phyloP scores from a whole-genome alignment of 73 alveolate species.

The Breviolum minutum region DNA sequence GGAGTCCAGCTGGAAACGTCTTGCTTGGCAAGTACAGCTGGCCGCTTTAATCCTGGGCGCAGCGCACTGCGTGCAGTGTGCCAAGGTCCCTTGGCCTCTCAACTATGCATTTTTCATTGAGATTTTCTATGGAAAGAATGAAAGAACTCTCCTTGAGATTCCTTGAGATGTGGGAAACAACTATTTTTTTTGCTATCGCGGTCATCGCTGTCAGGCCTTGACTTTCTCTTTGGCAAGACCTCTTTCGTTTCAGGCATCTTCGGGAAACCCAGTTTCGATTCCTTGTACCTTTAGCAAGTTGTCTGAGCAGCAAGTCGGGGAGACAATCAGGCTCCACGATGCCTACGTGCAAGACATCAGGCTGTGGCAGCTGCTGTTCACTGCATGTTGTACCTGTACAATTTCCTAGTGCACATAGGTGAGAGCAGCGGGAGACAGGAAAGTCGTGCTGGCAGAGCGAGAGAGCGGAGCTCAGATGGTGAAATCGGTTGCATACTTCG shows the following conservation, averaged over 20 bases:
- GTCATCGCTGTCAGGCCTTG: conserved; percentile 6
- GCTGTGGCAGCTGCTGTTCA: not conserved
- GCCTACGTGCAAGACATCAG: conserved; percentile 24
- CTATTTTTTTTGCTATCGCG: not conserved
- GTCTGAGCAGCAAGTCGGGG: not conserved
- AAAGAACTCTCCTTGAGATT: too few species aligned
- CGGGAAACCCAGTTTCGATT: too few species aligned
- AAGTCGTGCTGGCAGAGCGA: conserved; percentile 44
- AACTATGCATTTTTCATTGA: too few species aligned
- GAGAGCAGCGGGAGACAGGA: not conserved
- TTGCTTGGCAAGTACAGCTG: conserved; percentile 1
- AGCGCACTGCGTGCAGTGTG: too few species aligned
- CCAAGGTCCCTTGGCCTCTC: too few species aligned
- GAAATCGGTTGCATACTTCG: not conserved
- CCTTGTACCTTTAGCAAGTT: too few species aligned
- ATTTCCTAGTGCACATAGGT: too few species aligned
- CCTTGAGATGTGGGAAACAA: too few species aligned
- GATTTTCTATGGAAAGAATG: too few species aligned
- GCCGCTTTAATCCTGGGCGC: not conserved
- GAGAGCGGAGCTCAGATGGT: not conserved
- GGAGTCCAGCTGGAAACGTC: conserved; percentile 21
- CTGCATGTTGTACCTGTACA: too few species aligned
- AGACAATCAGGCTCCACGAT: not conserved
- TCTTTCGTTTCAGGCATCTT: not conserved
- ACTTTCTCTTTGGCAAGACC: conserved; percentile 16